A percentile compares a stretch with the other conserved stretches of the same genome.
Conservation (phyloP, 2,329 filamentous ascomycete species). For the Aspergillus spinulosporus region DNA sequence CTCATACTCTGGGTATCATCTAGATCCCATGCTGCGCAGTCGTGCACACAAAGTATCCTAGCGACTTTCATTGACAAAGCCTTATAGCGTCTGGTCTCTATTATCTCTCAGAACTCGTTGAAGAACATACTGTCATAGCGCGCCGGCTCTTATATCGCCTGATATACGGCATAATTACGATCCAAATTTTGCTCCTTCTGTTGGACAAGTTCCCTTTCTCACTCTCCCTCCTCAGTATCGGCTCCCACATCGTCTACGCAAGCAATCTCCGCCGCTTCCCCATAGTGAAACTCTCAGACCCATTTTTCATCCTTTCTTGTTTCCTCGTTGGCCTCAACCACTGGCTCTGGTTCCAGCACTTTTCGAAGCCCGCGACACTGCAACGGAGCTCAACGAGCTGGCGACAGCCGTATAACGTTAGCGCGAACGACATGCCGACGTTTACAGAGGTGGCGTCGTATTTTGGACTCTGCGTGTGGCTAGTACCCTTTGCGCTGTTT, state of each 20-base stretch:
- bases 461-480: slow-evolving; percentile 94
- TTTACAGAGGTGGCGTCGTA: slow-evolving; percentile 96
- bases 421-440: slow-evolving; percentile 60
- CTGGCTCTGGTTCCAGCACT: slow-evolving; percentile 94
- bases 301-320: slow-evolving; percentile 81
- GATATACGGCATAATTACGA: slow-evolving; percentile 76
- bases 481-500: slow-evolving; percentile 92
- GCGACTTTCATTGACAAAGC: slow-evolving; percentile 11
- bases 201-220: slow-evolving; percentile 83
- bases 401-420: slow-evolving; percentile 46
- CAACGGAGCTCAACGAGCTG: slow-evolving; percentile 33
- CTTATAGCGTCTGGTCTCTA: slow-evolving; percentile 86
- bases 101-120: slow-evolving; percentile 95
- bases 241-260: slow-evolving; percentile 80
- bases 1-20: not conserved
- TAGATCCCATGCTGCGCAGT: not conserved
- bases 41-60: not conserved
- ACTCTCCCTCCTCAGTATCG: slow-evolving; percentile 72
- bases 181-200: slow-evolving; percentile 73
- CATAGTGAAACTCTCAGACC: slow-evolving; percentile 82
- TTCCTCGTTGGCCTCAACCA: slow-evolving; percentile 85
- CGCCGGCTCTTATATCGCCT: slow-evolving; percentile 79
- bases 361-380: slow-evolving; percentile 64
- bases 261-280: slow-evolving; percentile 78
- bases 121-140: slow-evolving; percentile 92